Conservation (phyloP, 352 stramenopile species). For the Globisporangium lucens region DNA sequence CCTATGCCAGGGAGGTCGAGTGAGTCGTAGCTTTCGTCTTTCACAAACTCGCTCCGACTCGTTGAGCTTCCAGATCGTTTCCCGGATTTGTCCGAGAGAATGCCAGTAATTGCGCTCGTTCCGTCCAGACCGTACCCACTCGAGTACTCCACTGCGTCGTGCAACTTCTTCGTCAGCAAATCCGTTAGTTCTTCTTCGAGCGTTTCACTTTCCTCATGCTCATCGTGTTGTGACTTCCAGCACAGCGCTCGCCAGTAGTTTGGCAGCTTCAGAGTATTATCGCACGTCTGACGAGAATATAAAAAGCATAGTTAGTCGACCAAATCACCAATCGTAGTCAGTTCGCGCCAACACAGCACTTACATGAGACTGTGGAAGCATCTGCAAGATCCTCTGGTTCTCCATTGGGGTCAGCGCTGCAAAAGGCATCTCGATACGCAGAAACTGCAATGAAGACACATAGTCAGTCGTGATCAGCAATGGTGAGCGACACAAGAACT, state of each 20-base stretch:
- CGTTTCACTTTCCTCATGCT: conserved; percentile 18
- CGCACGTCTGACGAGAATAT: conserved; percentile 44
- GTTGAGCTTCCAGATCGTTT: conserved; percentile 5
- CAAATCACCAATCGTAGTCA: not conserved
- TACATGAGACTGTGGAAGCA: conserved; percentile 76
- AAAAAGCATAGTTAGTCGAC: not conserved
- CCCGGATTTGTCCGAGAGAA: conserved; percentile 19
- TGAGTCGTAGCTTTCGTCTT: conserved; percentile 65
- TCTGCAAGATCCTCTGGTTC: conserved; percentile 42
- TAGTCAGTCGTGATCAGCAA: not conserved
- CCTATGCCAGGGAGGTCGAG: conserved; percentile 47
- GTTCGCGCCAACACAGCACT: conserved; percentile 2
- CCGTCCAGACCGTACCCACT: conserved; percentile 64
- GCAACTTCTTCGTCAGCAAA: conserved; percentile 55
- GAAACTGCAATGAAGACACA: conserved; percentile 34
- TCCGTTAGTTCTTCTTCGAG: conserved; percentile 41
- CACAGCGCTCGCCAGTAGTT: conserved; percentile 74
- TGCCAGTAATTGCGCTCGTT: conserved; percentile 25
- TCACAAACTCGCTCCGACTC: conserved; percentile 13
- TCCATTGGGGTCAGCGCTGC: conserved; percentile 36
- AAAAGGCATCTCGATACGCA: conserved; percentile 79
- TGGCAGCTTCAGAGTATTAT: conserved; percentile 71
- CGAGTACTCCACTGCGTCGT: conserved; percentile 54
- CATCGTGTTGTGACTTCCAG: conserved; percentile 39
- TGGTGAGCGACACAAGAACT: not conserved